A percentile compares a stretch with the other conserved stretches of the same genome.
phyloP scores from a whole-genome alignment of 1,139 yeast species.

The Nakaseomyces nivariensis region DNA sequence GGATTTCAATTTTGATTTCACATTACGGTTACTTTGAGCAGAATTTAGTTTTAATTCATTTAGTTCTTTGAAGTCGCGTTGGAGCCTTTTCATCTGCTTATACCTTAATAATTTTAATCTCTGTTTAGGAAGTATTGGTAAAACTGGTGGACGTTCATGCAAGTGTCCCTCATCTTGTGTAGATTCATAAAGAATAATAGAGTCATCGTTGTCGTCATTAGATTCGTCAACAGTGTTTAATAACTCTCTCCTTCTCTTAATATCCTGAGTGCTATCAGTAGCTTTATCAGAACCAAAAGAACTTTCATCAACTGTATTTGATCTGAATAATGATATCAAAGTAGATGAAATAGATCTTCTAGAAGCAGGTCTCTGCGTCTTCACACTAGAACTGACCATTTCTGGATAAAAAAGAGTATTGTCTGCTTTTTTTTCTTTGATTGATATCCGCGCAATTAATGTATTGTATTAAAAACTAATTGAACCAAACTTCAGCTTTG shows the following conservation, averaged over 20 bases:
- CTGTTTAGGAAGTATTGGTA: conserved; percentile 27
- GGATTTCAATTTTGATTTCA: background rate
- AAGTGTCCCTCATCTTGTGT: background rate
- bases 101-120: conserved; percentile 22
- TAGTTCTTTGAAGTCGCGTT: conserved; percentile 8
- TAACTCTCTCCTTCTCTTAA: conserved; percentile 1
- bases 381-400: background rate
- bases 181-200: conserved; percentile 10
- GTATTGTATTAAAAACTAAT: too few species aligned
- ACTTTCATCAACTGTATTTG: background rate
- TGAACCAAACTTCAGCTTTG: too few species aligned
- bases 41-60: background rate
- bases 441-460: too few species aligned
- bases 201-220: background rate
- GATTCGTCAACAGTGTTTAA: background rate
- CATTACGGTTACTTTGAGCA: too few species aligned
- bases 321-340: conserved; percentile 15
- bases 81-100: conserved; percentile 18
- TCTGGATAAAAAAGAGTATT: too few species aligned
- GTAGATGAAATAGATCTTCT: conserved; percentile 23
- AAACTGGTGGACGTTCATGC: conserved; percentile 22
- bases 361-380: background rate
- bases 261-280: background rate
- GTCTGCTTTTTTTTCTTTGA: too few species aligned
- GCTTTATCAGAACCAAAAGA: background rate